Base-by-base conservation (phyloP, 352 stramenopile species). In the Globisporangium alternatum region DNA sequence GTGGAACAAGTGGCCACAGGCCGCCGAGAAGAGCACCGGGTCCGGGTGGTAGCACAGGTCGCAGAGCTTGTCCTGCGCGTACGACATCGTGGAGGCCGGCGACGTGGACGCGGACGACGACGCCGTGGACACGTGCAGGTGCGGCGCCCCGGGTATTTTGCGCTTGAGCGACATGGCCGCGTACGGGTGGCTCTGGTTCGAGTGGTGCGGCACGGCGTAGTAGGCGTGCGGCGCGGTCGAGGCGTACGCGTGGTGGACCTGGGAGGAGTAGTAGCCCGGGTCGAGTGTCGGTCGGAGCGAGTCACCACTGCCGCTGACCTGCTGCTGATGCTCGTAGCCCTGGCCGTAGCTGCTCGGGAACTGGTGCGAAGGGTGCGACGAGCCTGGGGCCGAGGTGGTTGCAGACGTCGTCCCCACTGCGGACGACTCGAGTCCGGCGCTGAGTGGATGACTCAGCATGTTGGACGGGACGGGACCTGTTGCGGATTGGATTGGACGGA, bases 1-100 rank as follows among this genome's bases (percentile, higher is more conserved):
- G 78, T 95, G 86, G 63, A 95, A 95, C n/a, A 76, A 75, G 61
- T 95, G 86, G 52, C 83, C 82, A 60, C 86, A 95, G n/a, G 72
- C 70, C 37, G 83, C 61, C 49, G 80, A 72, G 67, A 83, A 86
- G 43, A 95, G 72, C 56, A 95, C 76, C 68, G 86, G 83, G 67
- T 95, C 86, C 4, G 81, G 78, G 69, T 91, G 81, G 55, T 90
- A 81, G 71, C 86, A 95, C 48, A 91, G 53, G 66, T 95, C 82
- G 61, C 86, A 95, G 41, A 86, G 66, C 62, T 75, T 77, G 53
- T 79, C 74, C 21, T 76, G 67, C 9, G 60, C 44, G 31, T 69
- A 59, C 48, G 62, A 58, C 25, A 56, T 39, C 37, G 33, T 12
- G 22, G 33, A 56, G 44, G 37, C 19, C 6, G 59, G 33, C n/a